phyloP scores from a whole-genome alignment of 78 protist genomes.

The Salpingoeca rosetta region DNA sequence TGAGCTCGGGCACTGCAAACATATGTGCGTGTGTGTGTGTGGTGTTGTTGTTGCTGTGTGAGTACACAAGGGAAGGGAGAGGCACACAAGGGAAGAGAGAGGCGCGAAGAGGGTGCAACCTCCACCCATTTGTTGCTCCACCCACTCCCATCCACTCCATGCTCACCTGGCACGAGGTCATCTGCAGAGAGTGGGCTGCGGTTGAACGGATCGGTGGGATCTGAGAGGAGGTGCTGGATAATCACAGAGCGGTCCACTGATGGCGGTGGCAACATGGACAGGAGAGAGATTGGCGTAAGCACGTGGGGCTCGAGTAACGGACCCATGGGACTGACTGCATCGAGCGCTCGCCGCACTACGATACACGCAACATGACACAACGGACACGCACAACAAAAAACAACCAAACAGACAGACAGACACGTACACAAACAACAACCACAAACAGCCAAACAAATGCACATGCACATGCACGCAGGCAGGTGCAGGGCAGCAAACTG shows the following conservation, averaged over 20 bases:
- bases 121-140: neutral
- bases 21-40: neutral
- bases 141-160: neutral
- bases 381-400: too few relatives aligned
- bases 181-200: slow-evolving; percentile 18
- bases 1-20: neutral
- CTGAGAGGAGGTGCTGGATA: slow-evolving; percentile 17
- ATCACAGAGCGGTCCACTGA: slow-evolving; percentile 26
- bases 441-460: too few relatives aligned
- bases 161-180: slow-evolving; percentile 15
- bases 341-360: too few relatives aligned
- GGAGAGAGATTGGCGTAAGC: too few relatives aligned
- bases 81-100: neutral
- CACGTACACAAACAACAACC: too few relatives aligned
- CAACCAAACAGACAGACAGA: too few relatives aligned
- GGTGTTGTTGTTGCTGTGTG: neutral
- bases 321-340: too few relatives aligned
- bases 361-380: too few relatives aligned
- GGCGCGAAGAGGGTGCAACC: neutral
- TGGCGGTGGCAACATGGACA: too few relatives aligned
- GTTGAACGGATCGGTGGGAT: slow-evolving; percentile 26
- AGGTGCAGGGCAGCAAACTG: too few relatives aligned
- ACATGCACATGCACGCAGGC: too few relatives aligned
- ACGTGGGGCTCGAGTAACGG: too few relatives aligned
- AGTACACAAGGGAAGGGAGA: neutral